Base-by-base conservation (phyloP, 805 yeast species). In the Kazachstania viticola region DNA sequence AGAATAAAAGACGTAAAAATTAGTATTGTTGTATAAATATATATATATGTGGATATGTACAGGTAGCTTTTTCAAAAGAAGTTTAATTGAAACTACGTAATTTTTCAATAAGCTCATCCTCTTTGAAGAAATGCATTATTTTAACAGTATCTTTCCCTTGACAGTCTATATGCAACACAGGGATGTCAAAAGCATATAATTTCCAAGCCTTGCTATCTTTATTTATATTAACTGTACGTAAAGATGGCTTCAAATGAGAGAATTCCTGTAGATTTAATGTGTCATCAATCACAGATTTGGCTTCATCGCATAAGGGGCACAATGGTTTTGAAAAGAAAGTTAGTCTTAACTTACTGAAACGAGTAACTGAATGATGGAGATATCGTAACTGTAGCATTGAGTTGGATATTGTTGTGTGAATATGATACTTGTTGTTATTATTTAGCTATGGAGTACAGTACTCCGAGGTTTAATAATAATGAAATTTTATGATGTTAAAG, bases 121-220 rank as follows among this genome's bases (percentile, higher is more conserved):
- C 64, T 34, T 73, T 59, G 35, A 80, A 65, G 33, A 72, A 64
- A 54, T 80, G 88, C 79, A 79, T 78, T 47, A 75, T 72, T 44
- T 73, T 75, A 4, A 67, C 64, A 2, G 75, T 66, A 28, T 67
- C 61, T 21, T 46, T 57, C 31, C 65, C 67, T 5, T 49, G 53
- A 5, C 48, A 58, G 42, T 75, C 76, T 7, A 80, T 62, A 49
- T 80, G 87, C 26, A 80, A 48, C 0, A 80, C 93, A 0, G 93
- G 93, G 5, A 80, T 78, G 47, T 80, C 93, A 49, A 73, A 79
- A 43, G 85, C 73, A 42, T 79, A 80, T 38, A 65, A 62, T 31
- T 78, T 81, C 65, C 75, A 78, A 76, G 83, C 79, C 29, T 64
- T 60, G 29, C 67, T 60, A 45, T 79, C 11, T 19, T 19, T 19